Conservation (phyloP, 2,329 filamentous ascomycete species). For the Cladosporium sp. region DNA sequence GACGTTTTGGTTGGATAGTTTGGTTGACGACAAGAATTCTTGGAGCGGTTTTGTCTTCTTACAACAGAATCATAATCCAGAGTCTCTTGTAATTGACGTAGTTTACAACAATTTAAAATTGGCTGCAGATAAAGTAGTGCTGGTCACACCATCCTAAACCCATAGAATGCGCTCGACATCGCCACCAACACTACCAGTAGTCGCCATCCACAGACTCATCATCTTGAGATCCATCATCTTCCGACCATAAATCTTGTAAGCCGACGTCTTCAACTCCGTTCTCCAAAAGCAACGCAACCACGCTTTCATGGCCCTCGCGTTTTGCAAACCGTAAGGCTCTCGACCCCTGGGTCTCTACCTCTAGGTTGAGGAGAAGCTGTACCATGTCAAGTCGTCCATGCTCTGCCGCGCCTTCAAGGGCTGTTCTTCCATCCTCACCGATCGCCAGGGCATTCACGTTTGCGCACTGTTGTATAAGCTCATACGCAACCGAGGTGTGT, state of each 20-base stretch:
- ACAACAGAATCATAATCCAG: no score
- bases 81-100: no score
- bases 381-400: constrained; percentile 1
- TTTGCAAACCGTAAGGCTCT: background rate
- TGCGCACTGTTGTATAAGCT: background rate
- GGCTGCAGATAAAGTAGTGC: no score
- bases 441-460: background rate
- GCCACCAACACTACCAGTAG: no score
- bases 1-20: constrained; percentile 21
- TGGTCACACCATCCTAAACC: no score
- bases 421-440: background rate
- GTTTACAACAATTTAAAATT: no score
- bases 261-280: background rate
- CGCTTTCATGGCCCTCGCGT: background rate
- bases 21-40: background rate
- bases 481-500: background rate
- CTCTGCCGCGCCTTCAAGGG: constrained; percentile 1
- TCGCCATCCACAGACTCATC: no score
- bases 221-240: no score
- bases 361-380: background rate
- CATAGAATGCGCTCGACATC: no score
- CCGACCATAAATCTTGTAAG: background rate
- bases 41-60: background rate
- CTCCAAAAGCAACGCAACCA: background rate
- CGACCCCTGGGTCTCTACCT: background rate